A percentile compares a stretch with the other conserved stretches of the same genome.
These are phyloP conservation scores for Knufia fluminis DNA, from an alignment of 2,329 filamentous ascomycete genomes.

Conservation along the genomic window DNA sequence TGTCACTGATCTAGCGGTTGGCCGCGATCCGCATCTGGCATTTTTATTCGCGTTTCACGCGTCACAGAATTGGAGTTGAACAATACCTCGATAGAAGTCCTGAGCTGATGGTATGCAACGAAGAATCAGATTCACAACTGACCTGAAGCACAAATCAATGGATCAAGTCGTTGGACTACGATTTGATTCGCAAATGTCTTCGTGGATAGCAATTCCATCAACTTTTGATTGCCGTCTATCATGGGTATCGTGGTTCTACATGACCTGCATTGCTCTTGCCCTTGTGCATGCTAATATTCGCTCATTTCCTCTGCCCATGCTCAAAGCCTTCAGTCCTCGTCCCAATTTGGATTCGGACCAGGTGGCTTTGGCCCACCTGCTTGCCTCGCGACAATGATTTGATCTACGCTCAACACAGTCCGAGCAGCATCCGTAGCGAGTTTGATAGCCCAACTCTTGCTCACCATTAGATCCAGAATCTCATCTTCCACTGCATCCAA, in stretches of 20 bases:
- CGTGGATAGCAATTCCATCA: not conserved
- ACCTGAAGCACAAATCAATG: no score
- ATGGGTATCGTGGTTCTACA: conserved; percentile 10
- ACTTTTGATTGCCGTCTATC: conserved; percentile 6
- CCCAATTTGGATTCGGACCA: conserved; percentile 76
- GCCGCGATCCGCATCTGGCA: no score
- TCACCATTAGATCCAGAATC: conserved; percentile 83
- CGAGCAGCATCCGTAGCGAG: conserved; percentile 89
- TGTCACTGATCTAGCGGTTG: no score
- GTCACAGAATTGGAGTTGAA: not conserved
- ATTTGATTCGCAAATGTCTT: no score
- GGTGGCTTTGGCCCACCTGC: conserved; percentile 96
- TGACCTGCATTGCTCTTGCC: not conserved
- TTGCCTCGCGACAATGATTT: conserved; percentile 97
- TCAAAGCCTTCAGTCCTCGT: conserved; percentile 44
- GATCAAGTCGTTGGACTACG: no score
- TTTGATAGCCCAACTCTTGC: conserved; percentile 95
- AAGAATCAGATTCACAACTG: no score
- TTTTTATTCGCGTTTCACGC: not conserved
- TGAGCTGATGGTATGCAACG: no score
- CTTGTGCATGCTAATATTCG: not conserved
- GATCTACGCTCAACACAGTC: conserved; percentile 91
- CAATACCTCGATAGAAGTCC: not conserved
- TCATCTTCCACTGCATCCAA: conserved; percentile 79
- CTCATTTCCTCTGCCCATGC: not conserved